phyloP scores from a whole-genome alignment of 2,329 filamentous ascomycete genomes.

The Aspergillus fijiensis region DNA sequence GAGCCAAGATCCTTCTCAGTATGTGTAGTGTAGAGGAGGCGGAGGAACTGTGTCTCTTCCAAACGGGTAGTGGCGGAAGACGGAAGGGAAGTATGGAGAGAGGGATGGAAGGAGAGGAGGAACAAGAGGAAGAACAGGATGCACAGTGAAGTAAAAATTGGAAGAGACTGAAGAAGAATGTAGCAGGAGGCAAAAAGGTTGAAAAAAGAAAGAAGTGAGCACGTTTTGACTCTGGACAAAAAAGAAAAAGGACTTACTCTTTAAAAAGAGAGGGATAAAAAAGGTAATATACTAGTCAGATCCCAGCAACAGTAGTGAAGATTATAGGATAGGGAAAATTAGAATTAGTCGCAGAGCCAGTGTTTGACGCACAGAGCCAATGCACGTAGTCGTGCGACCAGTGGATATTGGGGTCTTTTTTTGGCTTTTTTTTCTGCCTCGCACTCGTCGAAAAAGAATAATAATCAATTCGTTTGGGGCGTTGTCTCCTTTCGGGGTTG shows the following conservation, averaged over 20 bases:
- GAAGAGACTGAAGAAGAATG: slow-evolving; percentile 1
- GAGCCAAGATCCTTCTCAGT: too few relatives aligned
- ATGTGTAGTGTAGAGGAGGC: too few relatives aligned
- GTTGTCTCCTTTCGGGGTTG: slow-evolving; percentile 6
- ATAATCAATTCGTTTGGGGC: not conserved
- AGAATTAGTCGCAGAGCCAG: not conserved
- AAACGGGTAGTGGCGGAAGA: not conserved
- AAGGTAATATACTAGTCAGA: slow-evolving; percentile 11
- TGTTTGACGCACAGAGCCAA: slow-evolving; percentile 17
- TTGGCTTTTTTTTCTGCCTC: slow-evolving; percentile 1
- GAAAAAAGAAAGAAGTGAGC: slow-evolving; percentile 5
- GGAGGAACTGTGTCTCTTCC: not conserved
- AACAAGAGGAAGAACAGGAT: not conserved
- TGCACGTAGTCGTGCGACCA: slow-evolving; percentile 18
- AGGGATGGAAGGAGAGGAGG: not conserved
- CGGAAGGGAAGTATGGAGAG: slow-evolving; percentile 2
- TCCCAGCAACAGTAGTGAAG: not conserved
- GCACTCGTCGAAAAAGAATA: not conserved
- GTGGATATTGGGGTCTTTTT: slow-evolving; percentile 6
- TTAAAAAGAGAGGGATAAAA: not conserved
- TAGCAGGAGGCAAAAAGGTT: slow-evolving; percentile 4
- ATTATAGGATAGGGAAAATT: slow-evolving; percentile 9
- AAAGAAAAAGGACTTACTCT: slow-evolving; percentile 8
- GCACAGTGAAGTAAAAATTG: slow-evolving; percentile 2
- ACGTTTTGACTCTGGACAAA: not conserved